Evolutionary conservation across 2,329 filamentous ascomycete species (phyloP).

Genomic region (Xylariaceae sp.): DNA sequence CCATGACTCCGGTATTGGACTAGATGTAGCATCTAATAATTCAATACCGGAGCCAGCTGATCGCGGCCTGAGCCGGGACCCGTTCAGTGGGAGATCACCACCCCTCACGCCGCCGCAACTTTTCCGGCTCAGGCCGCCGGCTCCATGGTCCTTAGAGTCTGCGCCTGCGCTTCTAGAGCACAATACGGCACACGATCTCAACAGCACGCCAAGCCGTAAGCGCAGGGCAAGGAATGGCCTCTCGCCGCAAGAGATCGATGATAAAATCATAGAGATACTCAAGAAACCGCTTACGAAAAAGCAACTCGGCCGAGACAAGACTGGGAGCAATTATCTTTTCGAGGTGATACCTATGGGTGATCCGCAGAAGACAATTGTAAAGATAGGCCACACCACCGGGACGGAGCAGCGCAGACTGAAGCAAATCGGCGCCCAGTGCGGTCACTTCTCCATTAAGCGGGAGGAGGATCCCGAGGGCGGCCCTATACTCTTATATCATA

Average conservation of each 20-base stretch:
- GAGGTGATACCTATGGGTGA: neutral
- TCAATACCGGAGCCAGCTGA: neutral
- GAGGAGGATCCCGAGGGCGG: neutral
- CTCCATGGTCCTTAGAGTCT: neutral
- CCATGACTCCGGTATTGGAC: neutral
- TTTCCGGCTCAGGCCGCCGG: too few species aligned
- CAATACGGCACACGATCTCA: neutral
- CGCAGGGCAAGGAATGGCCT: too few species aligned
- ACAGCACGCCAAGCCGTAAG: neutral
- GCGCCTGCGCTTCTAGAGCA: neutral
- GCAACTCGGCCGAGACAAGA: neutral
- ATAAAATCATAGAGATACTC: neutral
- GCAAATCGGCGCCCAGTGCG: neutral
- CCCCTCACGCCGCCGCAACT: too few species aligned
- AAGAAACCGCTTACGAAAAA: neutral
- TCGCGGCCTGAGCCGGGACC: too few species aligned
- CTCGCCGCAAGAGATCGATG: neutral
- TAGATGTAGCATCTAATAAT: neutral
- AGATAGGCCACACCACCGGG: slow-evolving; percentile 1
- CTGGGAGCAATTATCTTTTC: slow-evolving; percentile 1
- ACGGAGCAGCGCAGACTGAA: neutral
- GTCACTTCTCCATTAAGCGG: neutral
- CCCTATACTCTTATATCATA: neutral
- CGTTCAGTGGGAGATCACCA: too few species aligned
- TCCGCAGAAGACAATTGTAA: neutral